Conservation (phyloP, 2,329 filamentous ascomycete genomes). For the Truncatella angustata region DNA sequence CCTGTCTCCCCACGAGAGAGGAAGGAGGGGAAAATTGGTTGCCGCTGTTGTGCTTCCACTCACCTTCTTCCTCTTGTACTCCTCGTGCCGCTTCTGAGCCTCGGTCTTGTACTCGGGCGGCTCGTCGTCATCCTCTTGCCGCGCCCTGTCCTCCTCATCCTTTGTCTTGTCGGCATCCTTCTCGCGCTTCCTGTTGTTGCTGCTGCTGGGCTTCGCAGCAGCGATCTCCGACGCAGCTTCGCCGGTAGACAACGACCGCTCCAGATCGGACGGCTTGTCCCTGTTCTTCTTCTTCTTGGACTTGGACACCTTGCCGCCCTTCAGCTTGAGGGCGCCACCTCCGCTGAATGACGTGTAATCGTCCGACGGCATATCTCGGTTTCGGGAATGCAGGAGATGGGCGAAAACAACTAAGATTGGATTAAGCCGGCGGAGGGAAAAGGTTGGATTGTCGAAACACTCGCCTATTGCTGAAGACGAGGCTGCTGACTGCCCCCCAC, state of each 20-base stretch:
- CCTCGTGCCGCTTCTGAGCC: conserved; percentile 77
- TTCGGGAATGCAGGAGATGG: neutral
- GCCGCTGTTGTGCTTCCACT: conserved; percentile 25
- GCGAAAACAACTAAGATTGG: too few relatives aligned
- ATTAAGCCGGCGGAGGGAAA: too few relatives aligned
- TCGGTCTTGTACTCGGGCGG: conserved; percentile 68
- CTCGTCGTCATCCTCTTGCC: conserved; percentile 30
- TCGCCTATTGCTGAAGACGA: neutral
- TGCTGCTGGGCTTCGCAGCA: conserved; percentile 40
- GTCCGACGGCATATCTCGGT: conserved; percentile 61
- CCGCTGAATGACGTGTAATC: conserved; percentile 68
- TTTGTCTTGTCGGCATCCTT: conserved; percentile 23
- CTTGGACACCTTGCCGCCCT: conserved; percentile 67
- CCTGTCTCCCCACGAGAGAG: too few relatives aligned
- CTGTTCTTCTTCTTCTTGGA: conserved; percentile 60
- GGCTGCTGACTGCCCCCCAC: too few relatives aligned
- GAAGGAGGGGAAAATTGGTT: too few relatives aligned
- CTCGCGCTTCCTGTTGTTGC: conserved; percentile 20
- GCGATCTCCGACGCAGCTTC: too few relatives aligned
- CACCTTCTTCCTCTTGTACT: conserved; percentile 77
- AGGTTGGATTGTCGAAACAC: too few relatives aligned
- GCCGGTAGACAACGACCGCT: conserved; percentile 42
- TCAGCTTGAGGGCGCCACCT: conserved; percentile 79
- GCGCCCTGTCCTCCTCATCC: conserved; percentile 16
- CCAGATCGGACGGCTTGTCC: conserved; percentile 43